Conservation (phyloP, 805 yeast species). For the Candida pseudofarinosa region DNA sequence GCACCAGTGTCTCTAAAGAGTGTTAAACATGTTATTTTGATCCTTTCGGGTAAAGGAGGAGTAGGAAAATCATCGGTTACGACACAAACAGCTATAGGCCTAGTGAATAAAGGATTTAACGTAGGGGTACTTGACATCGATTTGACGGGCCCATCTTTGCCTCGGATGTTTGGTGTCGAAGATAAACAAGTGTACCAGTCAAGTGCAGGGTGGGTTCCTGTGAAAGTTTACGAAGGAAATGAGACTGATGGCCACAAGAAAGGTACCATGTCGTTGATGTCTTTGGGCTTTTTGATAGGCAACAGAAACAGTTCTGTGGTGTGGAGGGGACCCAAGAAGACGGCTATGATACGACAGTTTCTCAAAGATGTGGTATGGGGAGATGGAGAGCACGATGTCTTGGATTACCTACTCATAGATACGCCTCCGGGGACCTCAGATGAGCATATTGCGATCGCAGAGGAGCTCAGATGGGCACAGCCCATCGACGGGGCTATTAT, state of each 20-base stretch:
- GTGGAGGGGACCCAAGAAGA: constrained; percentile 98
- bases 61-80: constrained; percentile 97
- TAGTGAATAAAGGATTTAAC: constrained; percentile 63
- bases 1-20: constrained; percentile 35
- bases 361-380: constrained; percentile 91
- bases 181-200: constrained; percentile 74
- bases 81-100: constrained; percentile 84
- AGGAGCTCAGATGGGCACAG: constrained; percentile 65
- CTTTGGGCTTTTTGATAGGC: constrained; percentile 80
- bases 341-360: constrained; percentile 96
- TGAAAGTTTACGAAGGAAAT: constrained; percentile 30
- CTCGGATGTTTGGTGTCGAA: constrained; percentile 94
- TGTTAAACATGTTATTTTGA: constrained; percentile 73
- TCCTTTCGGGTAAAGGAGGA: constrained; percentile 94
- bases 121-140: constrained; percentile 97
- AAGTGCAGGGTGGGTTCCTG: constrained; percentile 90
- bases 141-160: constrained; percentile 93
- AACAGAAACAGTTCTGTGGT: constrained; percentile 88
- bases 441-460: constrained; percentile 96
- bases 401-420: constrained; percentile 80
- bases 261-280: constrained; percentile 62
- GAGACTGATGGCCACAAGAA: constrained; percentile 16
- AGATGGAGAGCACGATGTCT: constrained; percentile 53
- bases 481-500: constrained; percentile 87
- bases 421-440: constrained; percentile 99